Evolutionary conservation across 202 grass and related monocot genomes (phyloP).

Genomic region (Zoysia matrella): DNA sequence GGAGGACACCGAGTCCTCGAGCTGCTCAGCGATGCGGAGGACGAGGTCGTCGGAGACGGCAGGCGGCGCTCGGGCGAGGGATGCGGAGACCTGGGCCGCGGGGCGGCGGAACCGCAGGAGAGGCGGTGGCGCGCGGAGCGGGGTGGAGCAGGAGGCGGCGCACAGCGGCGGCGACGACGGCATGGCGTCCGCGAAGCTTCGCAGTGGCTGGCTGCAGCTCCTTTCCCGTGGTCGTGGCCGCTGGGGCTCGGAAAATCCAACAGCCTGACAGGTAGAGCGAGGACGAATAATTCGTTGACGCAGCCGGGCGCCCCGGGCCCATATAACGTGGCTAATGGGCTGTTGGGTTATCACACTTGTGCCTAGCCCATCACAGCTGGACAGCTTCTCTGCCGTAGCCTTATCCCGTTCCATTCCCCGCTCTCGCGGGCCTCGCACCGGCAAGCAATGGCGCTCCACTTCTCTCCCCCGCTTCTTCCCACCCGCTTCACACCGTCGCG

Average conservation of each 20-base stretch:
- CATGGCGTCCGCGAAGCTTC: conserved; percentile 53
- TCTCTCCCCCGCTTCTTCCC: conserved; percentile 25
- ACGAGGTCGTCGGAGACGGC: conserved; percentile 82
- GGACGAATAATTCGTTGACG: background rate
- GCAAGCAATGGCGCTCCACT: conserved; percentile 34
- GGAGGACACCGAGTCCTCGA: conserved; percentile 75
- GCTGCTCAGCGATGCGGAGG: conserved; percentile 95
- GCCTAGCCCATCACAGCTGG: background rate
- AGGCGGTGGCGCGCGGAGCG: conserved; percentile 22
- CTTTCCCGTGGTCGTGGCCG: background rate
- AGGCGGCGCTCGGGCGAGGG: conserved; percentile 38
- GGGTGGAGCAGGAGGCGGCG: conserved; percentile 38
- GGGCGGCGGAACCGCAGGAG: conserved; percentile 20
- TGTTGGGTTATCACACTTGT: background rate
- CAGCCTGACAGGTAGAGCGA: background rate
- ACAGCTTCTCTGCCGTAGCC: background rate
- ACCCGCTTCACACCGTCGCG: conserved; percentile 12
- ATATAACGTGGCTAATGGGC: no score
- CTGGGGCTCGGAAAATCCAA: background rate
- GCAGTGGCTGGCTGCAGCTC: background rate
- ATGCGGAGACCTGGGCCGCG: background rate
- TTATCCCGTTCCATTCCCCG: conserved; percentile 29
- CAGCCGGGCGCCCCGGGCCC: background rate
- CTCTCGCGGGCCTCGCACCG: background rate
- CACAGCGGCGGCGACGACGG: conserved; percentile 48